phyloP scores from a whole-genome alignment of 2,329 filamentous ascomycete genomes.

The Phaeophleospora eucalypticola region DNA sequence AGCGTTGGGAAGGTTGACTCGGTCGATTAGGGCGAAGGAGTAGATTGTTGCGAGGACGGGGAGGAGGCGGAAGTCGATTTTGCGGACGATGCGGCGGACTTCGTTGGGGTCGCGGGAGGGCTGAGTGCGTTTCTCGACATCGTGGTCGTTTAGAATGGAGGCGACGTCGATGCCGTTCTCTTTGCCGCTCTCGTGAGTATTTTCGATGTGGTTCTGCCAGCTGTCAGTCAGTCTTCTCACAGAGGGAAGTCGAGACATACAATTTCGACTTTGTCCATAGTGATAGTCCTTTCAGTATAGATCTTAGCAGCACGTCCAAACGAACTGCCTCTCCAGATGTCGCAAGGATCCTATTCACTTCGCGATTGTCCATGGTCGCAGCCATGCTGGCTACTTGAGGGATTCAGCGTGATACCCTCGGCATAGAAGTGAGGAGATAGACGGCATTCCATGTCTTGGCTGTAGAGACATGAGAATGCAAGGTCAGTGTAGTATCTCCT shows the following conservation, averaged over 20 bases:
- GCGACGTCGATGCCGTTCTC: constrained; percentile 9
- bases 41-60: constrained; percentile 18
- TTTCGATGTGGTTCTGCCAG: constrained; percentile 9
- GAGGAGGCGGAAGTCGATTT: constrained; percentile 19
- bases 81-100: constrained; percentile 16
- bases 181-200: constrained; percentile 7
- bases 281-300: constrained; percentile 5
- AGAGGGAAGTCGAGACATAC: too few relatives aligned
- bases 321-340: too few relatives aligned
- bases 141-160: constrained; percentile 3
- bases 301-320: too few relatives aligned
- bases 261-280: constrained; percentile 2
- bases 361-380: too few relatives aligned
- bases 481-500: constrained; percentile 2
- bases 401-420: too few relatives aligned
- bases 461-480: not conserved
- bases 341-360: too few relatives aligned
- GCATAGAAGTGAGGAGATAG: not conserved
- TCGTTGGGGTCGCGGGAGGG: constrained; percentile 9
- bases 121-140: constrained; percentile 31
- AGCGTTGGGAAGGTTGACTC: constrained; percentile 18
- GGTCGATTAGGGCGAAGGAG: constrained; percentile 19
- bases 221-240: not conserved
- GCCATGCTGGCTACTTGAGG: too few relatives aligned
- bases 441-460: constrained; percentile 1